phyloP scores from a whole-genome alignment of 306 rosid species.

The Cajanus cajan region DNA sequence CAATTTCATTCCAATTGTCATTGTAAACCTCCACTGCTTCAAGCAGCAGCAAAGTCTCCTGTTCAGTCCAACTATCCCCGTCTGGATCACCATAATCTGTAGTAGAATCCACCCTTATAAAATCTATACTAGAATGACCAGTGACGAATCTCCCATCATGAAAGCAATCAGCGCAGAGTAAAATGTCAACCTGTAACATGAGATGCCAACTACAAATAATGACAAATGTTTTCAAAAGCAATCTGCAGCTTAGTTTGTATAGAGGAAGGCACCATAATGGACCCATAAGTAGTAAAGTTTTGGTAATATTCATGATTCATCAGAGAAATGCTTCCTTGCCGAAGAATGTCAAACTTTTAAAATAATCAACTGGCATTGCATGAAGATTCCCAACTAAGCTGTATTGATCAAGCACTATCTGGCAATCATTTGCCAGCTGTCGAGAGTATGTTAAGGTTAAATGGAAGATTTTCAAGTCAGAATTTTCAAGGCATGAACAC shows the following conservation, averaged over 20 bases:
- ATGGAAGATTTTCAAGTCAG: not conserved
- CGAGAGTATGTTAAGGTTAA: not conserved
- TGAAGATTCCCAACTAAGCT: not conserved
- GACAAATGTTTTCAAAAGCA: not conserved
- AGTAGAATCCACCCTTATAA: not conserved
- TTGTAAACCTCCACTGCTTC: not conserved
- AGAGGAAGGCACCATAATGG: not conserved
- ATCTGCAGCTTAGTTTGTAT: not conserved
- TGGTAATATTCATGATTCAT: not conserved
- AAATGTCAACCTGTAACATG: not conserved
- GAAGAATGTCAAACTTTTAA: not conserved
- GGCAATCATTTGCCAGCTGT: not conserved
- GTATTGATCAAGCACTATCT: not conserved
- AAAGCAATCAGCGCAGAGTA: slow-evolving; percentile 1
- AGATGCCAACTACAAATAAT: not conserved
- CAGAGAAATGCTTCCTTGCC: not conserved
- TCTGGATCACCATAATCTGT: not conserved
- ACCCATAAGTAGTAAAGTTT: not conserved
- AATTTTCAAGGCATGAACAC: not conserved
- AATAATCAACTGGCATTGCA: not conserved
- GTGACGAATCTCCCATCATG: not conserved
- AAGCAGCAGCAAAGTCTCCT: not conserved
- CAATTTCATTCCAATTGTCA: not conserved
- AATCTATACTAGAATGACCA: not conserved
- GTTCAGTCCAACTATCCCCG: not conserved